phyloP scores from a whole-genome alignment of 345 rosid species.

The Noccaea caerulescens region DNA sequence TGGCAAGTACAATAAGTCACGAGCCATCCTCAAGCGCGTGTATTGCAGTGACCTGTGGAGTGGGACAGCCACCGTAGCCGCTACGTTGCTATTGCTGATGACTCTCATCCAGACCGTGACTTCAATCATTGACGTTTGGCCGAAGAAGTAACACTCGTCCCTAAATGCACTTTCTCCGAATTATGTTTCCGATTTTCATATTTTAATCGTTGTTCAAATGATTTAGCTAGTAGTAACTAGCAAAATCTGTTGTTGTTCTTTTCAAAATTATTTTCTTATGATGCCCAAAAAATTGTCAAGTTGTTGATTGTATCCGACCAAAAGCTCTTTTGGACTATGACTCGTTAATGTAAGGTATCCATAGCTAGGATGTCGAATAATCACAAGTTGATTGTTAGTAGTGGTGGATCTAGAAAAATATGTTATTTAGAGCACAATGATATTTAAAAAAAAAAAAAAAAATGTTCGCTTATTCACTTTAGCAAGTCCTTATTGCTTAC shows the following conservation, averaged over 20 bases:
- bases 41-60: slow-evolving; percentile 33
- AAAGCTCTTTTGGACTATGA: no score
- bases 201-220: background rate
- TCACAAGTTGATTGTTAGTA: no score
- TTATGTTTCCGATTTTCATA: background rate
- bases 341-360: no score
- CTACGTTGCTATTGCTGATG: background rate
- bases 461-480: no score
- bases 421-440: no score
- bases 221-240: slow-evolving; percentile 12
- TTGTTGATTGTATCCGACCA: no score
- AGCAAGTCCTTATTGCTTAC: no score
- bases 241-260: background rate
- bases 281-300: background rate
- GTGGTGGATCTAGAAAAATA: no score
- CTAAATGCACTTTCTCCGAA: background rate
- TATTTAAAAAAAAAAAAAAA: no score
- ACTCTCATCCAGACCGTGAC: slow-evolving; percentile 25
- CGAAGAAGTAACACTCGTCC: background rate
- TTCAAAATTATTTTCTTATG: background rate
- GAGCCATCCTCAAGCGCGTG: no score
- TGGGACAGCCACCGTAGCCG: slow-evolving; percentile 19
- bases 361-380: no score
- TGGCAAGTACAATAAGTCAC: no score
- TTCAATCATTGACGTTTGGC: background rate